These are phyloP conservation scores for Leccinum boreale DNA, from an alignment of 768 basidiomycete genomes.

Conservation along the genomic window DNA sequence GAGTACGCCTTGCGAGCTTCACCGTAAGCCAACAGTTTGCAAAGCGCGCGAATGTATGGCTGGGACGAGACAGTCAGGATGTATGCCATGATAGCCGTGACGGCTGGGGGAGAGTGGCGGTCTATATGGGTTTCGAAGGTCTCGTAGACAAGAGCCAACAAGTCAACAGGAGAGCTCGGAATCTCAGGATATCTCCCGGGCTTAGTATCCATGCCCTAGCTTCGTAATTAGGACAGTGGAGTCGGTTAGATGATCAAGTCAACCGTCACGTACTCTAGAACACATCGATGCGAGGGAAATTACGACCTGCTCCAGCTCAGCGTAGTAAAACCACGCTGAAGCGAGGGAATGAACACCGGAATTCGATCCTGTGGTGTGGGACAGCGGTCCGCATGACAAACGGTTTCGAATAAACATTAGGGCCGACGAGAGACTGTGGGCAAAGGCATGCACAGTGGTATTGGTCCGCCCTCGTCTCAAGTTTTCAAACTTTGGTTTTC, in stretches of 20 bases:
- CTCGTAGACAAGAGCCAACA: conserved; percentile 62
- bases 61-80: conserved; percentile 62
- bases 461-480: conserved; percentile 44
- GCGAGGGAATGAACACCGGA: conserved; percentile 30
- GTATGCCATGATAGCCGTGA: conserved; percentile 60
- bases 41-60: conserved; percentile 58
- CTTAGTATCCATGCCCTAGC: conserved; percentile 29
- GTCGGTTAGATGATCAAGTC: background rate
- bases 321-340: conserved; percentile 50
- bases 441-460: conserved; percentile 62
- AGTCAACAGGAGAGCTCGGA: conserved; percentile 42
- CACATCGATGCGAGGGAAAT: conserved; percentile 55
- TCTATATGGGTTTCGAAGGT: conserved; percentile 54
- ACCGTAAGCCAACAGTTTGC: conserved; percentile 55
- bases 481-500: conserved; percentile 6
- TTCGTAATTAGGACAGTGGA: conserved; percentile 6
- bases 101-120: conserved; percentile 43
- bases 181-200: conserved; percentile 41
- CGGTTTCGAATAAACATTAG: conserved; percentile 48
- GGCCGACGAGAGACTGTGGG: conserved; percentile 58
- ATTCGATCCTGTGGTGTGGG: conserved; percentile 16
- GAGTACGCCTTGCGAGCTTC: conserved; percentile 29
- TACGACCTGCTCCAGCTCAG: conserved; percentile 45
- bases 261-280: conserved; percentile 46
- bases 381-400: conserved; percentile 41